Evolutionary conservation across 768 basidiomycete genomes (phyloP), one percentile per base, ranked within the genome.

Genomic region (Boletellus ananiceps): DNA sequence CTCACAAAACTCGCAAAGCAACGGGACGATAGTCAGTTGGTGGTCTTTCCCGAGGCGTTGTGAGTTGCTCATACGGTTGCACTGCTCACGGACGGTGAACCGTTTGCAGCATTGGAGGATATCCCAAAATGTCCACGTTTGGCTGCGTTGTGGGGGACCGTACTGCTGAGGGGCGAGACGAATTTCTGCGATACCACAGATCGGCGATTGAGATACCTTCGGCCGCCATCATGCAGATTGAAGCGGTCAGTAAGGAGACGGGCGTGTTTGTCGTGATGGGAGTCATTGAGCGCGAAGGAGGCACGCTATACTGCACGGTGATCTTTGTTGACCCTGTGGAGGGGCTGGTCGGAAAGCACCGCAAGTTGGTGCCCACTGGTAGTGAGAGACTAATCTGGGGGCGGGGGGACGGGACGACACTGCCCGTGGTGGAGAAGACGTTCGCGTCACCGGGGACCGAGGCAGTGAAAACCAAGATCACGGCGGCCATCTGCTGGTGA

Each of bases 351-450:
- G 80, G 71, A 33, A 83, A 83, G 59, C 80, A 84, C 59, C 73
- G 84, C 14, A 85, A 85, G 67, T 58, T 85, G 19, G 68, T 81
- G 57, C 84, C 84, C 2, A 86, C 84, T 8, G 83, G 71, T 0
- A 54, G 69, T 44, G 84, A 86, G 58, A 69, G 82, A 21, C 59
- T 81, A 13, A 73, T 85, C 31, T 86, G 83, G 84, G 81, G 81
- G 4, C 72, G 73, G 50, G 83, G 83, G 1, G 75, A 82, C 50
- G 77, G 74, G 8, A 70, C 69, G 9, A 80, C 80, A 1, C 64
- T 82, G 18, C 77, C 79, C 13, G 77, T 82, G 3, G 21, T 78
- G 43, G 65, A 72, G 44, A 69, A 66, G 39, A 58, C 62, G 23
- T 79, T 81, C 54, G 57, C 48, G 6, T 53, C 60, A 4, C 36